Percentiles rank a stretch among this genome's conserved stretches.
These are phyloP conservation scores for Ceratopteris richardii DNA, from an alignment of 75 land plant species.

Conservation along the genomic window DNA sequence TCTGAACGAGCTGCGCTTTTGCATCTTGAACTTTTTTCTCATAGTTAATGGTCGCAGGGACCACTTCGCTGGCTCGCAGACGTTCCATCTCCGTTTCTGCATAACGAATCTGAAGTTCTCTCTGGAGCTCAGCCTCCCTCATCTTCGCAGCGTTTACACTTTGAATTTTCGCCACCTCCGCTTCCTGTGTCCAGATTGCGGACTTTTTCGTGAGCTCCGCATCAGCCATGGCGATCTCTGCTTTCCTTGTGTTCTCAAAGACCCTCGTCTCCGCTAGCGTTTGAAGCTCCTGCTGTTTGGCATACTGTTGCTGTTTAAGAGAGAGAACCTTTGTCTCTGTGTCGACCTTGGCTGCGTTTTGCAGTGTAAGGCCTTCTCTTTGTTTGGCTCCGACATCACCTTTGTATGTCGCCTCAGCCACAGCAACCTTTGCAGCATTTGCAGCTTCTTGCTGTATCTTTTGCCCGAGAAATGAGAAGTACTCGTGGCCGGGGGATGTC, in stretches of 20 bases:
- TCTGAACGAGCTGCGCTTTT: not conserved
- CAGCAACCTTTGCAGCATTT: conserved; percentile 17
- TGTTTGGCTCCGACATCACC: conserved; percentile 19
- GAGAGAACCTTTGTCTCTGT: conserved; percentile 18
- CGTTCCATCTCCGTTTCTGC: conserved; percentile 8
- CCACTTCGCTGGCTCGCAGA: conserved; percentile 4
- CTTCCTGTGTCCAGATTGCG: not conserved
- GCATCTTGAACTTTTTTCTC: conserved; percentile 1
- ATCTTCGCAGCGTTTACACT: not conserved
- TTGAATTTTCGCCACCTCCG: conserved; percentile 2
- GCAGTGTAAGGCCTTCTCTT: conserved; percentile 12
- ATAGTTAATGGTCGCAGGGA: conserved; percentile 1
- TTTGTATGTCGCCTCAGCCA: conserved; percentile 19
- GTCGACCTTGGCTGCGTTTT: conserved; percentile 17
- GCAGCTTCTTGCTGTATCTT: conserved; percentile 22
- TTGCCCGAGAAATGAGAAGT: conserved; percentile 31
- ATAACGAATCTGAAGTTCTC: not conserved
- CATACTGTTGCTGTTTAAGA: not conserved
- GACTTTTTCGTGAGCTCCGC: conserved; percentile 1
- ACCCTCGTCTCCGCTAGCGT: conserved; percentile 12
- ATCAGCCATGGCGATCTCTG: conserved; percentile 10
- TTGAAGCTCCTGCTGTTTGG: conserved; percentile 35
- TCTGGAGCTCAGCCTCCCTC: conserved; percentile 4
- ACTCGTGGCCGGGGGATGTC: conserved; percentile 25
- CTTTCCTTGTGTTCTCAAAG: conserved; percentile 5